Conservation (phyloP, 495 filamentous ascomycete genomes). For the Sordaria brevicollis region DNA sequence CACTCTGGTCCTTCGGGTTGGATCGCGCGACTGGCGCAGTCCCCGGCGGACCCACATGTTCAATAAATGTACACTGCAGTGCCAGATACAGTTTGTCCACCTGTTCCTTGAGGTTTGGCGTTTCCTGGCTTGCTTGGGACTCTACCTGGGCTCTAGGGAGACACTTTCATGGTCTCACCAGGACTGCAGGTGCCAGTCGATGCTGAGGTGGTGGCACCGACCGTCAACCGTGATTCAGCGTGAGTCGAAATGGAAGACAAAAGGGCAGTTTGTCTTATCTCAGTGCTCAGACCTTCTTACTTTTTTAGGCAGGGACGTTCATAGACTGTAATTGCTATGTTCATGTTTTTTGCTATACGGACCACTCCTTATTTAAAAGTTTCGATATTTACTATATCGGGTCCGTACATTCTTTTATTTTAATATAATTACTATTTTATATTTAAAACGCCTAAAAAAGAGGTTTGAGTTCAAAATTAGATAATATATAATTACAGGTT, state of each 20-base stretch:
- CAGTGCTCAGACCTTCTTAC: too few relatives aligned
- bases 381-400: too few relatives aligned
- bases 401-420: too few relatives aligned
- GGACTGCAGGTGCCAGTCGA: not conserved
- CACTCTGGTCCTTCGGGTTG: not conserved
- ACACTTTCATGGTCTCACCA: not conserved
- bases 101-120: not conserved
- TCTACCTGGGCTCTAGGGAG: not conserved
- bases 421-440: too few relatives aligned
- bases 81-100: not conserved
- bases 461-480: too few relatives aligned
- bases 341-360: too few relatives aligned
- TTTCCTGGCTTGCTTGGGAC: not conserved
- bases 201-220: not conserved
- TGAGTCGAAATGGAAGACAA: not conserved
- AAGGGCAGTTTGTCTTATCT: not conserved
- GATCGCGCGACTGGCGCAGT: not conserved
- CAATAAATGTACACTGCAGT: not conserved
- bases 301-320: too few relatives aligned
- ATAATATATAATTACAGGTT: too few relatives aligned
- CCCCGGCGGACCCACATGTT: not conserved
- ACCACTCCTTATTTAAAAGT: too few relatives aligned
- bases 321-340: too few relatives aligned
- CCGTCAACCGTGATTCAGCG: not conserved
- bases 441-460: too few relatives aligned